Evolutionary conservation across 352 stramenopile genomes (phyloP), one percentile per base, ranked within the genome.

Genomic region (Phytophthora fragariaefolia): DNA sequence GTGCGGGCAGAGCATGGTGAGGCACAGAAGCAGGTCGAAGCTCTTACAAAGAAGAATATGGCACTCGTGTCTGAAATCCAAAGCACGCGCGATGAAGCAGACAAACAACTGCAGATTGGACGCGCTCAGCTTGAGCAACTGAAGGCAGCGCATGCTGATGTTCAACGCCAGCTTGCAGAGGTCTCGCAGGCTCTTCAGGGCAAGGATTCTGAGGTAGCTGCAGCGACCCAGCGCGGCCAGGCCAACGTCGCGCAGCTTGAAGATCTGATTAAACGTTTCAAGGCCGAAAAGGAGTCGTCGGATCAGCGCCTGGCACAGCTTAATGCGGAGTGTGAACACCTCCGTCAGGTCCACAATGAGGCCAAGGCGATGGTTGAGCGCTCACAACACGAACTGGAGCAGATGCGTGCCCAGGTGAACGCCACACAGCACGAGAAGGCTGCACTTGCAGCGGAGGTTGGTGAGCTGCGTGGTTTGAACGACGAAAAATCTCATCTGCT

Each of bases 41-140:
- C 76, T 12, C 66, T 92, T 5, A 86, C 77, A 15, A 84, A 80
- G 42, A 91, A 93, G 70, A 91, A 92, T 36, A 52, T 83, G 8
- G 65, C 63, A 17, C 48, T 92, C 28, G 62, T 86, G 13, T 73
- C 82, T 0, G 85, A 93, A 23, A 51, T 83, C 9, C 74, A 86
- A 66, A 61, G 46, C 27, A 66, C 76, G 36, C 74, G 77, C 6
- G 82, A 91, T 58, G 76, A 87, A 49, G 34, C 64, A 9, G 77
- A 89, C 30, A 79, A 76, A 49, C 79, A 85, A 46, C 73, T 83
- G 20, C 73, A 79, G 24, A 22, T 62, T 40, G 40, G 55, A 7
- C 70, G 62, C 26, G 32, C 23, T 15, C 71, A 84, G 32, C 12
- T 84, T 9, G 76, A 85, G 30, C 73, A 82, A 42, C 51, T 85